These are phyloP conservation scores for Leishmania aethiopica DNA, from an alignment of 208 protist genomes.

Conservation along the genomic window DNA sequence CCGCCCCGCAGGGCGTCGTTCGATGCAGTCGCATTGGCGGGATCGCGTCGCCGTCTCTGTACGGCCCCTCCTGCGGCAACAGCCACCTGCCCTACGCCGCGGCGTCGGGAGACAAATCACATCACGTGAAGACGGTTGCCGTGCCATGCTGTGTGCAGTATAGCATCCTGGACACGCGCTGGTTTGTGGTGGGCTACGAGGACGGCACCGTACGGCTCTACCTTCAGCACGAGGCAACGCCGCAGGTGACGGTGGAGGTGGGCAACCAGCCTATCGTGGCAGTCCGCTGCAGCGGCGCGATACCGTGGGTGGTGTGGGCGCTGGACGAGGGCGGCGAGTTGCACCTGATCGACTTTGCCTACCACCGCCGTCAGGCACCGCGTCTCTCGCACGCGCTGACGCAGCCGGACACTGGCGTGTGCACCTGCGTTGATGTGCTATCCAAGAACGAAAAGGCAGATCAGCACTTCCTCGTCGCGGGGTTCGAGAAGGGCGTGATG, in stretches of 20 bases:
- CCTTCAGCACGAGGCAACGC: conserved; percentile 46
- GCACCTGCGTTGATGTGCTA: conserved; percentile 65
- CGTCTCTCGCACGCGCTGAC: conserved; percentile 55
- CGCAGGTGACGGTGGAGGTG: conserved; percentile 70
- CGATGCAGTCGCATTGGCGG: conserved; percentile 72
- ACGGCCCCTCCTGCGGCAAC: conserved; percentile 46
- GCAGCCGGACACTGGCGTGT: conserved; percentile 60
- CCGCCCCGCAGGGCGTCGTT: conserved; percentile 55
- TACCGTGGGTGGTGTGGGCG: conserved; percentile 71
- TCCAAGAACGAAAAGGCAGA: conserved; percentile 51
- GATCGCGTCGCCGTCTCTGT: conserved; percentile 69
- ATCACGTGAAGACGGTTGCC: conserved; percentile 20
- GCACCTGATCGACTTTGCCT: conserved; percentile 71
- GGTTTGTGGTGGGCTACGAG: conserved; percentile 78
- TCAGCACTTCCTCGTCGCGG: conserved; percentile 57
- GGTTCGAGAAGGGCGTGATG: conserved; percentile 75
- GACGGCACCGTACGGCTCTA: conserved; percentile 81
- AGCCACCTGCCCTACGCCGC: conserved; percentile 20
- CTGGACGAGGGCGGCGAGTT: conserved; percentile 73
- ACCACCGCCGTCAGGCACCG: conserved; percentile 48
- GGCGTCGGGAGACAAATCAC: background rate
- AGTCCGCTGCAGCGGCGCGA: conserved; percentile 48
- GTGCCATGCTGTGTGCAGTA: conserved; percentile 71
- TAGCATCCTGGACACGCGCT: conserved; percentile 57
- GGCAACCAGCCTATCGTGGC: conserved; percentile 42